phyloP scores from a whole-genome alignment of 345 rosid genomes.

The Populus nigra region DNA sequence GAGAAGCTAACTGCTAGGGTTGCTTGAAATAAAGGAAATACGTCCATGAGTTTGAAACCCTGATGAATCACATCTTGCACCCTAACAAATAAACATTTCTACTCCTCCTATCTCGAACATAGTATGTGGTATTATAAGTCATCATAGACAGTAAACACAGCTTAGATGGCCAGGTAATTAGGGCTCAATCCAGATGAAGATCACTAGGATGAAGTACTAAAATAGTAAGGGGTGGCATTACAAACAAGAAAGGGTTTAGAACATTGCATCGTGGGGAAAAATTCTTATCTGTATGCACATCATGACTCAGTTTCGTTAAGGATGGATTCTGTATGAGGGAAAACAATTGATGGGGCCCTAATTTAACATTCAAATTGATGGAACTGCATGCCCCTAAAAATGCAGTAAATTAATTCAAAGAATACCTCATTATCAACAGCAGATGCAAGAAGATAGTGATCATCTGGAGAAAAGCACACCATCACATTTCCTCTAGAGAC shows the following conservation, averaged over 20 bases:
- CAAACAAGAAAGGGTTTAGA: background rate
- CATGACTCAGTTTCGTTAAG: background rate
- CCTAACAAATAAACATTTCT: background rate
- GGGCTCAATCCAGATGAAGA: background rate
- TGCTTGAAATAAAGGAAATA: background rate
- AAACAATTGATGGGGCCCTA: background rate
- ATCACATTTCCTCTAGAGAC: conserved; percentile 91
- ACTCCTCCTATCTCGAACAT: background rate
- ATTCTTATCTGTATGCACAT: background rate
- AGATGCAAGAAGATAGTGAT: conserved; percentile 89
- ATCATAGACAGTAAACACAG: background rate
- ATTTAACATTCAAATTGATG: background rate
- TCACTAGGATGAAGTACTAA: background rate
- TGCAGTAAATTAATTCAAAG: conserved; percentile 5
- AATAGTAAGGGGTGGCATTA: background rate
- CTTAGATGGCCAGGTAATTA: background rate
- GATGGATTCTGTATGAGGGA: background rate
- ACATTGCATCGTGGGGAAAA: background rate
- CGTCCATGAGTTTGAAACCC: background rate
- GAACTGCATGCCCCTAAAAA: background rate
- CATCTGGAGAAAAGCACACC: conserved; percentile 99
- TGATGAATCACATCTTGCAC: background rate
- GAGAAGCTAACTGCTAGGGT: background rate
- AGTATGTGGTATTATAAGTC: background rate
- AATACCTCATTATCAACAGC: conserved; percentile 97